Evolutionary conservation across 2,329 filamentous ascomycete species (phyloP).

Genomic region (Colletotrichum trifolii): DNA sequence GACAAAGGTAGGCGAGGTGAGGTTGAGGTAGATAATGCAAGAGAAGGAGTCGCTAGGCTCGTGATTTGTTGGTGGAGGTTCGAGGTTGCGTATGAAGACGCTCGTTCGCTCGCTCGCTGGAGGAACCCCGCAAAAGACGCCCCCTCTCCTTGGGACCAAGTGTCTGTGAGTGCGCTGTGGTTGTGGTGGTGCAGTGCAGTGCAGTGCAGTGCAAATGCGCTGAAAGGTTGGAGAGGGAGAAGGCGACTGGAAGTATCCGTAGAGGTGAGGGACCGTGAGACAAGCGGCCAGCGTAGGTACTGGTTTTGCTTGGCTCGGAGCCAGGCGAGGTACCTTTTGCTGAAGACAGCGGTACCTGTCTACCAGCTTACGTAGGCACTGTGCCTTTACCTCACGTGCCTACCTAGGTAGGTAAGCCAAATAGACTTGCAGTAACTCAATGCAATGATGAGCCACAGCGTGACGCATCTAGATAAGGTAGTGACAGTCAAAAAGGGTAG

Average conservation of each 20-base stretch:
- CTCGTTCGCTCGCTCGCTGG: conserved; percentile 32
- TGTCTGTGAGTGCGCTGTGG: conserved; percentile 4
- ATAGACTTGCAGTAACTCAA: too few relatives aligned
- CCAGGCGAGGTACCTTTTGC: too few relatives aligned
- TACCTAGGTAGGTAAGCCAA: too few relatives aligned
- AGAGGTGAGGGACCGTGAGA: conserved; percentile 5
- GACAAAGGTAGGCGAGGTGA: conserved; percentile 4
- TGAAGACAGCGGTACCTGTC: too few relatives aligned
- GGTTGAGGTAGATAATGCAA: conserved; percentile 28
- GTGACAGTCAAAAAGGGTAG: too few relatives aligned
- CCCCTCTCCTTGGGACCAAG: conserved; percentile 25
- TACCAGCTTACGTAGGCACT: too few relatives aligned
- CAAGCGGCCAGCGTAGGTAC: conserved; percentile 1
- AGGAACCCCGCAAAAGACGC: conserved; percentile 36
- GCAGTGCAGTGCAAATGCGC: neutral
- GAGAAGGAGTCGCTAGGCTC: conserved; percentile 32
- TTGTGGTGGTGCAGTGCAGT: neutral
- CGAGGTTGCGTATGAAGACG: conserved; percentile 34
- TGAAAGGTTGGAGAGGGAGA: conserved; percentile 14
- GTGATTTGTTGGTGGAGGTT: conserved; percentile 37
- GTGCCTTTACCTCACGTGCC: too few relatives aligned
- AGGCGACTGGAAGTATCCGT: neutral
- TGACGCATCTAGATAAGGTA: too few relatives aligned
- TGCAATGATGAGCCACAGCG: too few relatives aligned
- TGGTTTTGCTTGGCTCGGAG: neutral